These are phyloP conservation scores for Saccharomycopsis javanensis DNA, from an alignment of 805 yeast genomes.

Conservation along the genomic window DNA sequence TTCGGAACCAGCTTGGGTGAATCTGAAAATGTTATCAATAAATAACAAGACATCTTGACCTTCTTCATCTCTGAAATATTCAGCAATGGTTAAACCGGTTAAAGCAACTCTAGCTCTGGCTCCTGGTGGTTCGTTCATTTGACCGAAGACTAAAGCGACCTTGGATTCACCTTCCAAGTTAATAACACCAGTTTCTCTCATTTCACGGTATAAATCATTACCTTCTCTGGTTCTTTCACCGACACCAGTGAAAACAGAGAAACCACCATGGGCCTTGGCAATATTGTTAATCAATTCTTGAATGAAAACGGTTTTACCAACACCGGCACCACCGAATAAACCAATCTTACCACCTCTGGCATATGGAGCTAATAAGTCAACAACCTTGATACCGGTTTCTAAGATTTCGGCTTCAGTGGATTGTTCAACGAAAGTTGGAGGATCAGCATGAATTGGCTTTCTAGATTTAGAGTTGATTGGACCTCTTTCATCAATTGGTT, in stretches of 20 bases:
- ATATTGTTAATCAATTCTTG: slow-evolving; percentile 99
- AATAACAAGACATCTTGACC: slow-evolving; percentile 99
- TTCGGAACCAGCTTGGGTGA: slow-evolving; percentile 99
- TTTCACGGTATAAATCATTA: slow-evolving; percentile 99
- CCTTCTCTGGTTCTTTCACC: slow-evolving; percentile 99
- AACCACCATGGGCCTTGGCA: slow-evolving; percentile 88
- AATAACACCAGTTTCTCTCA: slow-evolving; percentile 99
- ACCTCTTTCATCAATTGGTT: slow-evolving; percentile 99
- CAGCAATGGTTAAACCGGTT: slow-evolving; percentile 28
- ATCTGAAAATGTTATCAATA: slow-evolving; percentile 99
- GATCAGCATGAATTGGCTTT: slow-evolving; percentile 98
- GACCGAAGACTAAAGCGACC: slow-evolving; percentile 99
- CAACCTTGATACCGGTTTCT: slow-evolving; percentile 99
- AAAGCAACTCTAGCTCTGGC: slow-evolving; percentile 51
- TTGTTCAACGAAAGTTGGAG: slow-evolving; percentile 94
- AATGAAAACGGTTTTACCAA: slow-evolving; percentile 99
- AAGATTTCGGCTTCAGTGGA: slow-evolving; percentile 96
- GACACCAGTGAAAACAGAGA: slow-evolving; percentile 53
- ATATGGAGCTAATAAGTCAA: slow-evolving; percentile 97
- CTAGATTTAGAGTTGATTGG: slow-evolving; percentile 87
- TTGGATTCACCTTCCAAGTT: slow-evolving; percentile 99
- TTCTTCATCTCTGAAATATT: slow-evolving; percentile 99
- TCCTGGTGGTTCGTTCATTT: slow-evolving; percentile 99
- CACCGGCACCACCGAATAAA: slow-evolving; percentile 99
- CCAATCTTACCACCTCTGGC: slow-evolving; percentile 99